A percentile compares a stretch with the other conserved stretches of the same genome.
These are phyloP conservation scores for Chalciporus sp. DNA, from an alignment of 1,284 basidiomycete species.

Conservation along the genomic window DNA sequence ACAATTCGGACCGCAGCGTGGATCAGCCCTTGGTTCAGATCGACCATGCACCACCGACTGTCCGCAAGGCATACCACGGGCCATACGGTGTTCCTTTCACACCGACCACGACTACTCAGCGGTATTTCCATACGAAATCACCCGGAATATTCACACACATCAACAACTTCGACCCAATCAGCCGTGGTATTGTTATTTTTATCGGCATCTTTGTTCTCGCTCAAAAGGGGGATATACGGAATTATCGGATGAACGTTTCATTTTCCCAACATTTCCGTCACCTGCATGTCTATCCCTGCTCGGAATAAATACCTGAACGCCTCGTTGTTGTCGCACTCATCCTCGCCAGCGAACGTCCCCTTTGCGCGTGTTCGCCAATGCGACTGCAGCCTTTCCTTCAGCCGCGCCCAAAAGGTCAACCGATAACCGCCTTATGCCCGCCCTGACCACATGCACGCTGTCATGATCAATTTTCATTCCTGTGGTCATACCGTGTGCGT, in stretches of 20 bases:
- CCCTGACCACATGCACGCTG: background rate
- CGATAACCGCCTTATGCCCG: constrained; percentile 15
- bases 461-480: background rate
- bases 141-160: too few relatives aligned
- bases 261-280: constrained; percentile 12
- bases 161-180: too few relatives aligned
- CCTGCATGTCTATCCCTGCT: constrained; percentile 18
- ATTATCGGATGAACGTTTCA: background rate
- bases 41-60: too few relatives aligned
- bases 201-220: background rate
- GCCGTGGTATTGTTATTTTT: too few relatives aligned
- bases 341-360: constrained; percentile 13
- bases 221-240: background rate
- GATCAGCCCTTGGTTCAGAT: too few relatives aligned
- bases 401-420: background rate
- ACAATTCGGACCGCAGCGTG: too few relatives aligned
- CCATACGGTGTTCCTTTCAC: too few relatives aligned
- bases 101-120: too few relatives aligned
- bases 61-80: too few relatives aligned
- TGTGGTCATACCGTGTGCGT: constrained; percentile 13
- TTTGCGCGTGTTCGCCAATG: constrained; percentile 16
- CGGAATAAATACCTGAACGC: background rate
- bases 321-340: constrained; percentile 21
- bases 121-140: too few relatives aligned
- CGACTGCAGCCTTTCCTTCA: background rate